phyloP scores from a whole-genome alignment of 192 early-diverging fungal genomes.

The Backusella circina region DNA sequence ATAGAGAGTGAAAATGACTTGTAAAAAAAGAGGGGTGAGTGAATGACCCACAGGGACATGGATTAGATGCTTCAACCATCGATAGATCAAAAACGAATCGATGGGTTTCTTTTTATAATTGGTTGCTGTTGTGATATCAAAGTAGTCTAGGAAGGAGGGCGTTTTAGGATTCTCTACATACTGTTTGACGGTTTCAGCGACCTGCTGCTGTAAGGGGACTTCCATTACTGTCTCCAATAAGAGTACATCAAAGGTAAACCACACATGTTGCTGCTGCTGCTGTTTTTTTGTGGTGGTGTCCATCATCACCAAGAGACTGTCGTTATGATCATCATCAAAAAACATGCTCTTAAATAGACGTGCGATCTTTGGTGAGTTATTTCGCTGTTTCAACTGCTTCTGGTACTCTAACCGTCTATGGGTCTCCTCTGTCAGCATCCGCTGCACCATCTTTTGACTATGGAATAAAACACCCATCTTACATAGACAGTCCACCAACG shows the following conservation, averaged over 20 bases:
- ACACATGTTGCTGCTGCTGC: constrained; percentile 34
- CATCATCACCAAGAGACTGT: constrained; percentile 44
- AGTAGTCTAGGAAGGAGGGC: background rate
- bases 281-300: no score
- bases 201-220: constrained; percentile 22
- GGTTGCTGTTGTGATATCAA: constrained; percentile 26
- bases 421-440: constrained; percentile 9
- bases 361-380: background rate
- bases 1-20: constrained; percentile 48
- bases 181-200: background rate
- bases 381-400: background rate
- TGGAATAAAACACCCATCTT: constrained; percentile 6
- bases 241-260: constrained; percentile 47
- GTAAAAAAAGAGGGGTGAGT: constrained; percentile 41
- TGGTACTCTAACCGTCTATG: background rate
- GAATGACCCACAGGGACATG: constrained; percentile 35
- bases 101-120: constrained; percentile 36
- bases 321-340: constrained; percentile 31
- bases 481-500: constrained; percentile 14
- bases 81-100: constrained; percentile 44
- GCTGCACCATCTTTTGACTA: background rate
- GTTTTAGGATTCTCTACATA: background rate
- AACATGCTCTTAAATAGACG: constrained; percentile 35
- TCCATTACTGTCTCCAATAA: constrained; percentile 38
- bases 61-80: constrained; percentile 41